Conservation (phyloP, 2,329 filamentous ascomycete species). For the Pestalotiopsis fici region DNA sequence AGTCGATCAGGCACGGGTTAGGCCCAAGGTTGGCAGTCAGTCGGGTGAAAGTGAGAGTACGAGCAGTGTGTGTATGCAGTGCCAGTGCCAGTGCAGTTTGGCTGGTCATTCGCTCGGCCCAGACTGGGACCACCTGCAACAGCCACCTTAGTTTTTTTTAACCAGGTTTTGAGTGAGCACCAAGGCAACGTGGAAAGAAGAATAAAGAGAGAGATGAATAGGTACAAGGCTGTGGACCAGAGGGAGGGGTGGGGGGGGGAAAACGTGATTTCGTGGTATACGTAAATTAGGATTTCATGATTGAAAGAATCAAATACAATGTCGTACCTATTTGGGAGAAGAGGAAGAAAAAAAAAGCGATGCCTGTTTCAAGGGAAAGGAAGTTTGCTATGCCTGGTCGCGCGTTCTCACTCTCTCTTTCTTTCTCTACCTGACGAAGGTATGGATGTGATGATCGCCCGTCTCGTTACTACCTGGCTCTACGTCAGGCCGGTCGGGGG, state of each 20-base stretch:
- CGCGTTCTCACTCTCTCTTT: not conserved
- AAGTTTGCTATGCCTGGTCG: not conserved
- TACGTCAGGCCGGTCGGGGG: not conserved
- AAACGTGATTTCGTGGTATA: not conserved
- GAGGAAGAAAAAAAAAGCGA: not conserved
- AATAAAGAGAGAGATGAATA: not conserved
- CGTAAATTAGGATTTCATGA: conserved; percentile 11
- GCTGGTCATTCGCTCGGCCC: not conserved
- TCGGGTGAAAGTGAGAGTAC: not conserved
- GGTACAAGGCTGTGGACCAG: not conserved
- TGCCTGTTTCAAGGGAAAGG: not conserved
- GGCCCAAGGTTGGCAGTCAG: conserved; percentile 6
- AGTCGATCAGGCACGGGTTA: conserved; percentile 14
- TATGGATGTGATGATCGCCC: not conserved
- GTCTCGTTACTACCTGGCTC: not conserved
- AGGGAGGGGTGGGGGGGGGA: not conserved
- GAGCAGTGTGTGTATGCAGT: not conserved
- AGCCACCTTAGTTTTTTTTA: not conserved
- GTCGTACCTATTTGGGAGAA: not conserved
- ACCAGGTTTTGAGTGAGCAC: not conserved
- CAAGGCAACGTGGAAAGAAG: not conserved
- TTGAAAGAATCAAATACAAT: conserved; percentile 4
- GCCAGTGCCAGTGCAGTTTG: not conserved
- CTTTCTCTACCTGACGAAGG: not conserved
- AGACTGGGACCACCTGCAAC: not conserved